phyloP scores from a whole-genome alignment of 2,329 filamentous ascomycete genomes.

The Arthrocladium fulminans region DNA sequence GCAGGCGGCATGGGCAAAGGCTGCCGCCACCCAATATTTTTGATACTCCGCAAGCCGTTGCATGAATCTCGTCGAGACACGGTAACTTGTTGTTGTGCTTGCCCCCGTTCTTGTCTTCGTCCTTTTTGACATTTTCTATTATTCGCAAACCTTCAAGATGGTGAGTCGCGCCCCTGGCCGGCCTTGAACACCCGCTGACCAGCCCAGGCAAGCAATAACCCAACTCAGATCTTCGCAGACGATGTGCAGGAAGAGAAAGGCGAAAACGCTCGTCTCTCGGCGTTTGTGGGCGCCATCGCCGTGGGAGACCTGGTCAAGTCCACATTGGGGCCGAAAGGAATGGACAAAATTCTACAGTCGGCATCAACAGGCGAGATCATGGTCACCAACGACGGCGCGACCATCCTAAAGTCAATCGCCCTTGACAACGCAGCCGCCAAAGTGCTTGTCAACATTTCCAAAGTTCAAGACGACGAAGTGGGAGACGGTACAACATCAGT shows the following conservation, averaged over 20 bases:
- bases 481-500: conserved; percentile 98
- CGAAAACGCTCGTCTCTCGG: conserved; percentile 96
- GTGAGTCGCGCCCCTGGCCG: not conserved
- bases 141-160: not conserved
- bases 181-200: not conserved
- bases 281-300: conserved; percentile 95
- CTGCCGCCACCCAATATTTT: not conserved
- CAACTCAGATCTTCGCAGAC: conserved; percentile 96
- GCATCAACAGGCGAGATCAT: conserved; percentile 94
- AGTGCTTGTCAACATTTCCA: conserved; percentile 97
- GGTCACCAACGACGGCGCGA: conserved; percentile 98
- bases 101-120: no score
- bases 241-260: conserved; percentile 97
- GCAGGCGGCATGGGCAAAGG: not conserved
- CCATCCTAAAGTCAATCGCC: conserved; percentile 95
- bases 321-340: conserved; percentile 92
- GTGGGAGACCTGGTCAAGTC: conserved; percentile 97
- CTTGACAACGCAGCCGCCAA: conserved; percentile 98
- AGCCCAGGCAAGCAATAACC: conserved; percentile 45
- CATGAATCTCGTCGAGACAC: not conserved
- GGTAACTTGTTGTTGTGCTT: not conserved
- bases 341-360: conserved; percentile 97
- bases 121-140: not conserved
- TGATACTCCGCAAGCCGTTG: conserved; percentile 1
- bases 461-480: conserved; percentile 98